Percentiles rank a stretch among this genome's conserved stretches.
phyloP scores from a whole-genome alignment of 2,329 filamentous ascomycete species.

The Herpotrichia juniperi region DNA sequence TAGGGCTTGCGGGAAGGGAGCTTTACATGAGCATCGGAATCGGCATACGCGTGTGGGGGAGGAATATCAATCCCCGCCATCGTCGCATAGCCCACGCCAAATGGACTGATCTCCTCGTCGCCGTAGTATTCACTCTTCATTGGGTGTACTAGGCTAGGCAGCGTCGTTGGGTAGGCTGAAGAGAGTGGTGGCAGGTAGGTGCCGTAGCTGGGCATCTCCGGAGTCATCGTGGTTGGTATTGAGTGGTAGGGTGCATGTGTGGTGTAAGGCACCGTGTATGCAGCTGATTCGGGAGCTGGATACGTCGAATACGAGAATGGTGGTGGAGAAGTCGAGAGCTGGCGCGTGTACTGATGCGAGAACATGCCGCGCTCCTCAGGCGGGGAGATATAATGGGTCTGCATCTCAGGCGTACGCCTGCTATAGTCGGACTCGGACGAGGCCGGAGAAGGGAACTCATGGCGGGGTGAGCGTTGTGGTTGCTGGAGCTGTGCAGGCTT shows the following conservation, averaged over 20 bases:
- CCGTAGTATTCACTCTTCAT: constrained; percentile 71
- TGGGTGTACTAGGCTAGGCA: constrained; percentile 65
- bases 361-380: constrained; percentile 73
- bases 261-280: constrained; percentile 62
- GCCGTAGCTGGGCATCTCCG: constrained; percentile 56
- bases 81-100: constrained; percentile 72
- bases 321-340: constrained; percentile 73
- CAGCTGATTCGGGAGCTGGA: constrained; percentile 68
- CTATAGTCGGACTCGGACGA: constrained; percentile 40
- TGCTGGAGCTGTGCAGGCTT: constrained; percentile 59
- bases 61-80: constrained; percentile 69
- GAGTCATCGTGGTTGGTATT: constrained; percentile 43
- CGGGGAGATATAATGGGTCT: constrained; percentile 54
- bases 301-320: constrained; percentile 73
- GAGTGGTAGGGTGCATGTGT: constrained; percentile 44
- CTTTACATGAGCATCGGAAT: constrained; percentile 78
- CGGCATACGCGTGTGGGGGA: constrained; percentile 66
- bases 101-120: constrained; percentile 66
- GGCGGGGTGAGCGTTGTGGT: constrained; percentile 42
- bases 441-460: constrained; percentile 44
- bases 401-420: constrained; percentile 44
- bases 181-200: constrained; percentile 60
- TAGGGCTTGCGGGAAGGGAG: constrained; percentile 50
- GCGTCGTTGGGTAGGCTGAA: constrained; percentile 58
- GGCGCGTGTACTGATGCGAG: constrained; percentile 68